Percentiles rank a stretch among this genome's conserved stretches.
Conservation (phyloP, 768 basidiomycete species). For the Amanita rubescens region DNA sequence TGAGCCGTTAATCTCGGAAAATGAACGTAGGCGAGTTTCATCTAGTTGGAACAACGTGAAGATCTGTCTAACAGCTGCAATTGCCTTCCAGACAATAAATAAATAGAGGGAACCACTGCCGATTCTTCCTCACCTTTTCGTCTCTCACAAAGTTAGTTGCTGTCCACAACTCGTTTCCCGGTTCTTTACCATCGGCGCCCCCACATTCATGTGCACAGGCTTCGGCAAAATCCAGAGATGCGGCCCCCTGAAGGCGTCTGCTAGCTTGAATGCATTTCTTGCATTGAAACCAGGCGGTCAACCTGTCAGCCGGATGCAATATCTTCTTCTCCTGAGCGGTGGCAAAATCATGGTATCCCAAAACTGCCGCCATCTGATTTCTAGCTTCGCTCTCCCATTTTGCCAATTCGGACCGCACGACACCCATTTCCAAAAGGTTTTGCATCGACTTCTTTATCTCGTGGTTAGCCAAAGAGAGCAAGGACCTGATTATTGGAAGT, state of each 20-base stretch:
- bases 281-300: conserved; percentile 56
- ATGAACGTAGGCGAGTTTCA: not conserved
- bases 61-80: too few species aligned
- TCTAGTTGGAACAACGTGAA: too few species aligned
- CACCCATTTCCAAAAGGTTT: conserved; percentile 10
- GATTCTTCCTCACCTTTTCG: not conserved
- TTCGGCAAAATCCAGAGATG: not conserved
- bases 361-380: conserved; percentile 31
- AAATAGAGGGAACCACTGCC: too few species aligned
- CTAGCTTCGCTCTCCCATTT: conserved; percentile 43
- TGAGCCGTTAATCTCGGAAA: not conserved
- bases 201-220: too few species aligned
- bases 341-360: conserved; percentile 51
- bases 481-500: conserved; percentile 36
- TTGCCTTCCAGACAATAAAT: too few species aligned
- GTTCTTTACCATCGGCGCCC: too few species aligned
- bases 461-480: conserved; percentile 2
- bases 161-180: not conserved
- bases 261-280: conserved; percentile 35
- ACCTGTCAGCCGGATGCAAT: conserved; percentile 49
- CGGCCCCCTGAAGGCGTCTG: not conserved
- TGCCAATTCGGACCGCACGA: conserved; percentile 29
- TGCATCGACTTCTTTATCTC: conserved; percentile 14
- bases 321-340: conserved; percentile 34
- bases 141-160: not conserved